Conservation (phyloP, 2,329 filamentous ascomycete genomes). For the Pseudomassariella vexata region DNA sequence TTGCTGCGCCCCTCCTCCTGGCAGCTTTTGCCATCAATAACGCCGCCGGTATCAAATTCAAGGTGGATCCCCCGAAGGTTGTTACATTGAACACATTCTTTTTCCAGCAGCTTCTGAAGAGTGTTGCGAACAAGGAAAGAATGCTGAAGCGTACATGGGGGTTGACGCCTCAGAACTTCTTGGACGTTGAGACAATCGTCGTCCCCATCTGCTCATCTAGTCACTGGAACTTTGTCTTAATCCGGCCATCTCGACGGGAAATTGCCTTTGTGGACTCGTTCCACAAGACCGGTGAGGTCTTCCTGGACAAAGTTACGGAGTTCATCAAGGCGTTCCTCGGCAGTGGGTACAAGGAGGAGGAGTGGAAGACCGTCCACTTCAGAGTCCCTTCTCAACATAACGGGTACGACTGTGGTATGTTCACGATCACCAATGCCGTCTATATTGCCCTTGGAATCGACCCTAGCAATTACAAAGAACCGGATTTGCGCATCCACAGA, state of each 20-base stretch:
- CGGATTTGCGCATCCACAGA: constrained; percentile 54
- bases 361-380: constrained; percentile 54
- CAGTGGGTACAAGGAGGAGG: constrained; percentile 43
- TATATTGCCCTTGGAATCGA: constrained; percentile 51
- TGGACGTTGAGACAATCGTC: constrained; percentile 61
- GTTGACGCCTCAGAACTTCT: constrained; percentile 53
- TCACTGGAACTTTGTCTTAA: constrained; percentile 69
- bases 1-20: constrained; percentile 60
- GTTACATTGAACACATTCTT: constrained; percentile 63
- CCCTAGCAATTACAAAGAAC: constrained; percentile 41
- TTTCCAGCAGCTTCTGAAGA: constrained; percentile 45
- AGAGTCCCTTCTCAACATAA: constrained; percentile 56
- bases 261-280: constrained; percentile 69
- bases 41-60: constrained; percentile 43
- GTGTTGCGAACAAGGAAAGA: constrained; percentile 38
- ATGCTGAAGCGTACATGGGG: constrained; percentile 52
- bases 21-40: constrained; percentile 55
- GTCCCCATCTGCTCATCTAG: constrained; percentile 59
- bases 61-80: constrained; percentile 49
- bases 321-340: constrained; percentile 56
- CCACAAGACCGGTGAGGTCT: constrained; percentile 31
- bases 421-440: constrained; percentile 67
- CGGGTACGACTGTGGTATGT: constrained; percentile 70
- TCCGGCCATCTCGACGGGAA: constrained; percentile 53
- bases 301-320: constrained; percentile 36